phyloP scores from a whole-genome alignment of 1,284 basidiomycete species.

The Melampsora occidentalis region DNA sequence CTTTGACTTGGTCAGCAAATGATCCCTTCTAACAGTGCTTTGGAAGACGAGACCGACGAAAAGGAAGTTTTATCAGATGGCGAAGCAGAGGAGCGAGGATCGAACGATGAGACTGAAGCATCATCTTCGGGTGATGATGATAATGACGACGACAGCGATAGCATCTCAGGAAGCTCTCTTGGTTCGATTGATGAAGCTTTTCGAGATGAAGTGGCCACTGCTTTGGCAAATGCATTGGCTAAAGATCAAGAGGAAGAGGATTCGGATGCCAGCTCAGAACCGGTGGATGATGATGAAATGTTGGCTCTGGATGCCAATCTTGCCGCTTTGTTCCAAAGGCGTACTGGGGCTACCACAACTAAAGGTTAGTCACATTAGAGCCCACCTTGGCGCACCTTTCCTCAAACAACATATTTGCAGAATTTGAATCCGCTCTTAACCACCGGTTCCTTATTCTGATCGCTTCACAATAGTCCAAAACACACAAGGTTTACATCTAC shows the following conservation, averaged over 20 bases:
- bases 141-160: not conserved
- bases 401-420: not conserved
- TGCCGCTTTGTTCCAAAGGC: conserved; percentile 29
- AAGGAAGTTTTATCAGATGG: not conserved
- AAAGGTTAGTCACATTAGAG: conserved; percentile 10
- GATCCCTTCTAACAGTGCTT: conserved; percentile 12
- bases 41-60: conserved; percentile 9
- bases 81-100: not conserved
- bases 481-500: conserved; percentile 36
- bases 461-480: not conserved
- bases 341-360: conserved; percentile 9
- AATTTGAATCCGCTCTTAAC: not conserved
- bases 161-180: not conserved
- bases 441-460: not conserved
- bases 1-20: conserved; percentile 10
- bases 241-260: conserved; percentile 7
- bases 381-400: not conserved
- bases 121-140: conserved; percentile 12
- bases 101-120: not conserved
- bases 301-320: conserved; percentile 38
- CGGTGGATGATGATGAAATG: conserved; percentile 41
- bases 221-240: conserved; percentile 31
- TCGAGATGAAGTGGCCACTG: conserved; percentile 35
- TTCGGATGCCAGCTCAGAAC: conserved; percentile 19
- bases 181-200: conserved; percentile 32